Evolutionary conservation across 169 alveolate species (phyloP), one percentile per base, ranked within the genome.

Genomic region (Amoebophrya sp.): DNA sequence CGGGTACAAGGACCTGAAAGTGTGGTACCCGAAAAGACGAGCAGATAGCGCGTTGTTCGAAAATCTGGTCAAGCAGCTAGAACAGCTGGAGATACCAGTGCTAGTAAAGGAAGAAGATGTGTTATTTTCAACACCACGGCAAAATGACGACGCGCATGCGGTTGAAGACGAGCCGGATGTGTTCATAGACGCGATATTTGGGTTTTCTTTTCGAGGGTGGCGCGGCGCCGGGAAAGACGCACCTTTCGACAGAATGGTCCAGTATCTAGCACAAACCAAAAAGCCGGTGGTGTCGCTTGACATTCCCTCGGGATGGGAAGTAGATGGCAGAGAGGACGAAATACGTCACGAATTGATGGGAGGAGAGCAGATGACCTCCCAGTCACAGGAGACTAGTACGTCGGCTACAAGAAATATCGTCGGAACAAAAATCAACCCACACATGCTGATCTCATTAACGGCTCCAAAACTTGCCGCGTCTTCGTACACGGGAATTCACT

Each of bases 261-360:
- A 66, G 40, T 29, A 94, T 94, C 77, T 92, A 94, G 77, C 95
- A 91, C 53, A 90, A 18, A 47, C 94, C 55, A 93, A 94, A 77
- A 93, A 92, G 40, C 96, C 95, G 38, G 93, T 97, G 32, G 94
- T 95, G 41, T 94, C 97, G n/a, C 94, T 97, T 39, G 98, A 97
- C 92, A 94, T 96, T n/a, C 98, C 98, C 35, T 95, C 97, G 25
- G 98, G 98, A 55, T 97, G 97, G 97, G 97, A 96, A 94, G 96
- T 97, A 0, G 97, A 96, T 53, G 55, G n/a, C n/a, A n/a, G n/a
- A n/a, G n/a, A n/a, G n/a, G n/a, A n/a, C n/a, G n/a, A n/a, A n/a
- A n/a, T n/a, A n/a, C n/a, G n/a, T n/a, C n/a, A n/a, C n/a, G n/a
- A n/a, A n/a, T n/a, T n/a, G n/a, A 95, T 91, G 98, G 98, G 77